Evolutionary conservation across 2,329 filamentous ascomycete genomes (phyloP).

Genomic region (Diplodia mutila): DNA sequence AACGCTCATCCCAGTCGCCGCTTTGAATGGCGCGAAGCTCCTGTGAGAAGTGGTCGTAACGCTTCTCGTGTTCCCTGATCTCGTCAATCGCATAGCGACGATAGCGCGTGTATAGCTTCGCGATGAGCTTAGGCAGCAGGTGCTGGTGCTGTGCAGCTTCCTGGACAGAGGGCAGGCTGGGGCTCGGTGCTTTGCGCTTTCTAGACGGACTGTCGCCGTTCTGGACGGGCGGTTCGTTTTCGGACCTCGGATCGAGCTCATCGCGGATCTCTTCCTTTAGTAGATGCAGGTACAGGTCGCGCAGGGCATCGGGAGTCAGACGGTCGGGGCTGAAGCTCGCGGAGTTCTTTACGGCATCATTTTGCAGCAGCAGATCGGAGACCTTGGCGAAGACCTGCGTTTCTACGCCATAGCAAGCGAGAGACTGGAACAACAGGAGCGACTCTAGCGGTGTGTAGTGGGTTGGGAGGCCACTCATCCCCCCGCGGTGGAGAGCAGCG

Average conservation of each 20-base stretch:
- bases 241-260: conserved; percentile 48
- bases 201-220: conserved; percentile 50
- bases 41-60: conserved; percentile 64
- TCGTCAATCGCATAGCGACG: conserved; percentile 68
- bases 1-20: conserved; percentile 56
- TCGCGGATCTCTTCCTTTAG: conserved; percentile 71
- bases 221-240: conserved; percentile 48
- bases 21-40: conserved; percentile 72
- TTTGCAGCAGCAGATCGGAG: conserved; percentile 73
- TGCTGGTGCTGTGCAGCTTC: conserved; percentile 69
- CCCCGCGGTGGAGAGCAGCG: conserved; percentile 33
- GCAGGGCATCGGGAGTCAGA: conserved; percentile 76
- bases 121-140: conserved; percentile 70
- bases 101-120: conserved; percentile 76
- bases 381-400: conserved; percentile 70
- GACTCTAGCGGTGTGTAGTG: conserved; percentile 84
- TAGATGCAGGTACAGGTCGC: conserved; percentile 75
- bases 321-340: conserved; percentile 72
- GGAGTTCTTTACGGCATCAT: conserved; percentile 72
- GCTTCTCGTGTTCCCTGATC: conserved; percentile 74
- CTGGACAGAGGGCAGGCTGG: conserved; percentile 65
- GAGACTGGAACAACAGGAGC: conserved; percentile 80
- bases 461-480: conserved; percentile 63
- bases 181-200: conserved; percentile 74
- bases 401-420: conserved; percentile 69